Conservation (phyloP, 805 yeast species). For the Schwanniomyces polymorphus region DNA sequence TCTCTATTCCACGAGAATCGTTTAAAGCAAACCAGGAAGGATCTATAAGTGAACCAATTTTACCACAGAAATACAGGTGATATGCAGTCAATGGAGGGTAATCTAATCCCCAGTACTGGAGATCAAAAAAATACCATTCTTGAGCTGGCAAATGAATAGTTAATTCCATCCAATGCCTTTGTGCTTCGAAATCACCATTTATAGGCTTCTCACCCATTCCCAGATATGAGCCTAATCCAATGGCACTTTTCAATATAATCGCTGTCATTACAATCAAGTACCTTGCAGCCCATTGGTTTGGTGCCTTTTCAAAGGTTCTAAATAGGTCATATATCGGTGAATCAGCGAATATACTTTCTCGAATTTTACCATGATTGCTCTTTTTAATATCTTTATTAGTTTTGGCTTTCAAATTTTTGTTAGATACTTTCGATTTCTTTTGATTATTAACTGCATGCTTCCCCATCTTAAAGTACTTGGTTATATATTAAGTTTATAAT, state of each 20-base stretch:
- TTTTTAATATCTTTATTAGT: neutral
- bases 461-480: neutral
- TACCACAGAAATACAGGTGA: slow-evolving; percentile 82
- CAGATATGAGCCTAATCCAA: slow-evolving; percentile 86
- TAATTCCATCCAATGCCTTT: slow-evolving; percentile 96
- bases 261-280: slow-evolving; percentile 74
- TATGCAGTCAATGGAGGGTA: slow-evolving; percentile 97
- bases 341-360: slow-evolving; percentile 10
- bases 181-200: slow-evolving; percentile 97
- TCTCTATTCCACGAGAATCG: slow-evolving; percentile 74
- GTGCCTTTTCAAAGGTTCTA: slow-evolving; percentile 76
- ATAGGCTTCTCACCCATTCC: slow-evolving; percentile 74
- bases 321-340: slow-evolving; percentile 79
- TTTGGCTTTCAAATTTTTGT: neutral
- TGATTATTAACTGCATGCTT: neutral
- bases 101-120: slow-evolving; percentile 94
- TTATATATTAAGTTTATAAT: neutral
- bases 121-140: slow-evolving; percentile 87
- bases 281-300: slow-evolving; percentile 88
- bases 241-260: slow-evolving; percentile 74
- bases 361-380: neutral
- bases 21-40: slow-evolving; percentile 76
- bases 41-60: slow-evolving; percentile 63
- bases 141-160: slow-evolving; percentile 72
- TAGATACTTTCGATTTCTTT: neutral